Conservation (phyloP, 2,329 filamentous ascomycete species). For the Ascochyta koolunga region DNA sequence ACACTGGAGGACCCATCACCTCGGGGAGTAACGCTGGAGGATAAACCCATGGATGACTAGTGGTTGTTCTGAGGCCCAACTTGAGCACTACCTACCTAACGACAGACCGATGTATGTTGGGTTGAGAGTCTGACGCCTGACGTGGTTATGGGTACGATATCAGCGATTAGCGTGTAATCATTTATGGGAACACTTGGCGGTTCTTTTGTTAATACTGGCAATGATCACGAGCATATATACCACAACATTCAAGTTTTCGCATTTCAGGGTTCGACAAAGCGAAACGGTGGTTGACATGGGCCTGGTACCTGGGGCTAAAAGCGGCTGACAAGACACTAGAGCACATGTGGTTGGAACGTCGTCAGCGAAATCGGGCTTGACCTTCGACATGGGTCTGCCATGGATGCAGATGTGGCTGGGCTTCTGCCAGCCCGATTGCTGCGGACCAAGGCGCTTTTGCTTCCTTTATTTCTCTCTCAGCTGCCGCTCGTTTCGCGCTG, state of each 20-base stretch:
- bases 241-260: slow-evolving; percentile 4
- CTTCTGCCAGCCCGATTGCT: slow-evolving; percentile 28
- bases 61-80: slow-evolving; percentile 21
- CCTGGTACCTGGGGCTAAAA: slow-evolving; percentile 30
- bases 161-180: slow-evolving; percentile 16
- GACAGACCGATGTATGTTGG: slow-evolving; percentile 13
- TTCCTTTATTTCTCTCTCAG: slow-evolving; percentile 22
- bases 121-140: slow-evolving; percentile 16
- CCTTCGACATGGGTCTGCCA: slow-evolving; percentile 31
- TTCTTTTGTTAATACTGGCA: slow-evolving; percentile 23
- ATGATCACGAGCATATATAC: slow-evolving; percentile 33
- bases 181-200: slow-evolving; percentile 10
- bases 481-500: slow-evolving; percentile 24
- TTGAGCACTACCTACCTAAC: slow-evolving; percentile 7
- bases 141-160: slow-evolving; percentile 14
- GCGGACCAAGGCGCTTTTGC: slow-evolving; percentile 25
- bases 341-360: slow-evolving; percentile 20
- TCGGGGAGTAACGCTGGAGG: slow-evolving; percentile 70
- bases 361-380: slow-evolving; percentile 25
- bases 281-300: slow-evolving; percentile 12
- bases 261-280: neutral
- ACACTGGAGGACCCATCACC: slow-evolving; percentile 61
- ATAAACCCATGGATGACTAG: slow-evolving; percentile 79
- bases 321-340: slow-evolving; percentile 22
- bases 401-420: slow-evolving; percentile 38